A percentile compares a stretch with the other conserved stretches of the same genome.
Evolutionary conservation across 257 asterid species (phyloP).

Genomic region (Fraxinus excelsior): DNA sequence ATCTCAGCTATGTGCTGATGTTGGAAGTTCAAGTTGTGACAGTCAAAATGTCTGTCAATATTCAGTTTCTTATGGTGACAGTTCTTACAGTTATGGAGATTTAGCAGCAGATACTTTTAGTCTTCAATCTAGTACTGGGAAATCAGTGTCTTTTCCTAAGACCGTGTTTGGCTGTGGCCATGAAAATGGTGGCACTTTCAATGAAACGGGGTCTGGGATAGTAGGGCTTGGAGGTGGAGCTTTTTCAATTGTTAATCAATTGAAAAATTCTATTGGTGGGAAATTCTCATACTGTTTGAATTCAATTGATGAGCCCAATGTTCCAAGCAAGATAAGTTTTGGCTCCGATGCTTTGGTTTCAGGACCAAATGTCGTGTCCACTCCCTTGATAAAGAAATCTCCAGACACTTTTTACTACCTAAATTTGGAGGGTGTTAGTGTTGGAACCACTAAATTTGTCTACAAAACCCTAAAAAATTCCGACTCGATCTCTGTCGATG

Average conservation of each 20-base stretch:
- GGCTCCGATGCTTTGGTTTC: constrained; percentile 37
- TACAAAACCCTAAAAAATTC: background rate
- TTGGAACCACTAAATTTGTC: constrained; percentile 20
- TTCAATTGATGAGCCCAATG: constrained; percentile 7
- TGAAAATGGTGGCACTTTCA: constrained; percentile 41
- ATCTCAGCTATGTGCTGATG: constrained; percentile 25
- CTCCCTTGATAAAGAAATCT: constrained; percentile 37
- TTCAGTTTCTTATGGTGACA: constrained; percentile 38
- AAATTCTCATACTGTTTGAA: constrained; percentile 60
- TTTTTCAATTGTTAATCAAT: constrained; percentile 46
- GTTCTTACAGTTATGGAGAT: constrained; percentile 40
- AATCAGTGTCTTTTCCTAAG: constrained; percentile 27
- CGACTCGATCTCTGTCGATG: background rate
- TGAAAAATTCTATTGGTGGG: constrained; percentile 32
- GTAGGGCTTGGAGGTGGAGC: constrained; percentile 62
- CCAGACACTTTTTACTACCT: constrained; percentile 47
- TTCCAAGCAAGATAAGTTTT: constrained; percentile 50
- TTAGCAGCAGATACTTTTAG: constrained; percentile 49
- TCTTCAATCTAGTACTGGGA: constrained; percentile 24
- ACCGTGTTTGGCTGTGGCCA: constrained; percentile 62
- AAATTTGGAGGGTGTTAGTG: constrained; percentile 44
- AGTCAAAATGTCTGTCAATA: constrained; percentile 31
- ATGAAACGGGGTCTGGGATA: constrained; percentile 41
- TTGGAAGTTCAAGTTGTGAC: constrained; percentile 20
- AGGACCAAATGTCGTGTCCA: constrained; percentile 36